Percentiles rank a stretch among this genome's conserved stretches.
phyloP scores from a whole-genome alignment of 2,329 filamentous ascomycete species.

The Fusarium sp. region DNA sequence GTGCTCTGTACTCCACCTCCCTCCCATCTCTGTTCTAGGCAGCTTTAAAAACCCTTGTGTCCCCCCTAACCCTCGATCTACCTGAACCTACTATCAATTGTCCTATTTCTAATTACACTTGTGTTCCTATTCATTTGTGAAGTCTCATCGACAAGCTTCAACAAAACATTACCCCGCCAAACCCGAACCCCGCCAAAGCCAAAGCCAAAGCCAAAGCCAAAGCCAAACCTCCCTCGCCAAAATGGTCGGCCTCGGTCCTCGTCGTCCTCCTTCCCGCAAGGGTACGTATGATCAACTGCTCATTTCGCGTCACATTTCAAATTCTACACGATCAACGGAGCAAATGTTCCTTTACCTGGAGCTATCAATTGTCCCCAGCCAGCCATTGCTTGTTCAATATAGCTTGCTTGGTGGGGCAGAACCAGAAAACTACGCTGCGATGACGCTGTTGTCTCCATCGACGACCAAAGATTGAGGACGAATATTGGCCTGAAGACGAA shows the following conservation, averaged over 20 bases:
- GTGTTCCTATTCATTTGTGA: conserved; percentile 10
- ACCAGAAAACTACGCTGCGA: conserved; percentile 30
- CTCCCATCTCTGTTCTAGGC: conserved; percentile 42
- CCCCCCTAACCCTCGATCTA: conserved; percentile 24
- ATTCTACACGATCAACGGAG: neutral
- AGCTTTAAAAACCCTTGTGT: conserved; percentile 46
- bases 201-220: conserved; percentile 14
- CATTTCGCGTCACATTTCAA: conserved; percentile 5
- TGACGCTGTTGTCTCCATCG: conserved; percentile 37
- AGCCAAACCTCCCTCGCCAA: conserved; percentile 53
- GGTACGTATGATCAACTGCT: conserved; percentile 67
- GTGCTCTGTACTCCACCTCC: conserved; percentile 43
- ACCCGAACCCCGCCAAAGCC: conserved; percentile 53
- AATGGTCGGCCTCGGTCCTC: conserved; percentile 68
- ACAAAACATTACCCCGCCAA: conserved; percentile 54
- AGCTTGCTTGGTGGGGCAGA: conserved; percentile 34
- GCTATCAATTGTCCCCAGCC: conserved; percentile 4
- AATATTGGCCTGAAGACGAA: conserved; percentile 30
- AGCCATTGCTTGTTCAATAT: conserved; percentile 23
- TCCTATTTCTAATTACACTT: conserved; percentile 7
- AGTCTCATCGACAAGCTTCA: conserved; percentile 29
- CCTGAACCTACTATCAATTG: conserved; percentile 21
- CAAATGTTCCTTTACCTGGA: conserved; percentile 1
- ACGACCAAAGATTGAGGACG: conserved; percentile 1
- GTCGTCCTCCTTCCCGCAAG: conserved; percentile 70